phyloP scores from a whole-genome alignment of 2,329 filamentous ascomycete species.

The Colletotrichum musicola region DNA sequence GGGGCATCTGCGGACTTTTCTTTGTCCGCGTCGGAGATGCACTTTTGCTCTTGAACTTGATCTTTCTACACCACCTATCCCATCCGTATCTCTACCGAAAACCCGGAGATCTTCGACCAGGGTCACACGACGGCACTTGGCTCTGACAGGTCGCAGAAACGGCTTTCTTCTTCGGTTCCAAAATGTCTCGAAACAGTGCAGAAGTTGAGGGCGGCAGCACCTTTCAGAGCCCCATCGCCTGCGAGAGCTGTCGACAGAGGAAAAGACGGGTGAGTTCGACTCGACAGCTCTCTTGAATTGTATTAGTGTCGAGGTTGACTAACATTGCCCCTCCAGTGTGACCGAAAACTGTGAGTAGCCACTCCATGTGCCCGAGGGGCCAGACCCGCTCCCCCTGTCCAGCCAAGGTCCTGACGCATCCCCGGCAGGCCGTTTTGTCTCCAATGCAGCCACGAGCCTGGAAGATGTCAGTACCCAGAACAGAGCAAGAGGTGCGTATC shows the following conservation, averaged over 20 bases:
- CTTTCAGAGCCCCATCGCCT: conserved; percentile 48
- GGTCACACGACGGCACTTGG: background rate
- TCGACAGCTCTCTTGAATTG: background rate
- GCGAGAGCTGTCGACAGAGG: conserved; percentile 48
- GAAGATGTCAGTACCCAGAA: conserved; percentile 49
- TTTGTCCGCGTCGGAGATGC: conserved; percentile 8
- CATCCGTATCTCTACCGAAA: too few species aligned
- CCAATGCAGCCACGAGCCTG: conserved; percentile 47
- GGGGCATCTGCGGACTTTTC: conserved; percentile 23
- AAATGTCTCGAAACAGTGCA: conserved; percentile 22
- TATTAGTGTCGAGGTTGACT: background rate
- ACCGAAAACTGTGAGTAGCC: conserved; percentile 34
- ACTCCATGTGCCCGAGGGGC: background rate
- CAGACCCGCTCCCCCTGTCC: background rate
- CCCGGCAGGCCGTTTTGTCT: conserved; percentile 45
- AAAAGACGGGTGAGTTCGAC: conserved; percentile 47
- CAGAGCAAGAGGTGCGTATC: conserved; percentile 47
- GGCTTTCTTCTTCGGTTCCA: background rate
- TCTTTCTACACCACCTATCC: conserved; percentile 9
- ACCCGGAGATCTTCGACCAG: conserved; percentile 16
- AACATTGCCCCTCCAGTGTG: conserved; percentile 23
- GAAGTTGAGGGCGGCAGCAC: background rate
- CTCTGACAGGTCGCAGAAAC: background rate
- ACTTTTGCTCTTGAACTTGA: conserved; percentile 25
- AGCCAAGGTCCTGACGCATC: conserved; percentile 25